These are phyloP conservation scores for Saccharomycopsis fermentans DNA, from an alignment of 805 yeast genomes.

Conservation along the genomic window DNA sequence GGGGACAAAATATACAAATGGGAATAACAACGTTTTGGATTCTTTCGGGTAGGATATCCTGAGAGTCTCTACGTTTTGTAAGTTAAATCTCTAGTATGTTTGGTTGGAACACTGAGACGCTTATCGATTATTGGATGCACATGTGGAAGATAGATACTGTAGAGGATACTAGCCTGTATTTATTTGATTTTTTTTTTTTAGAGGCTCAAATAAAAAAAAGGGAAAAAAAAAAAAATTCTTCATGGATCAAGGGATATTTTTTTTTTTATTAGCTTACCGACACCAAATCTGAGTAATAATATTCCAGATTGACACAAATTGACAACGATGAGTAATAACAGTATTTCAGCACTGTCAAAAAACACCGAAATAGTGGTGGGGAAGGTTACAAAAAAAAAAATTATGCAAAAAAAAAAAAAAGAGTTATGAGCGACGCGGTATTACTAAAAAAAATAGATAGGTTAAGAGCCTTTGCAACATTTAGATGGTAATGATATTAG, in stretches of 20 bases:
- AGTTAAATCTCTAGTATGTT: no score
- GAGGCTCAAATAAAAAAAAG: background rate
- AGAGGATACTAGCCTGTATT: background rate
- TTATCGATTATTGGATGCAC: no score
- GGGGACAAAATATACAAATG: no score
- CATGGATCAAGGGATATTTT: background rate
- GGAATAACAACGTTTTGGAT: no score
- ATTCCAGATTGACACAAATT: background rate
- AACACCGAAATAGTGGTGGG: background rate
- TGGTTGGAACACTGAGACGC: no score
- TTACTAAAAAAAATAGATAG: no score
- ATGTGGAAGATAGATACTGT: background rate
- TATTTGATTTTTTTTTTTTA: background rate
- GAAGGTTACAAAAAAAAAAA: background rate
- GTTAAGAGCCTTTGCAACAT: no score
- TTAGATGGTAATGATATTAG: no score
- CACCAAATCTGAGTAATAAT: background rate
- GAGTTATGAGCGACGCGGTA: no score
- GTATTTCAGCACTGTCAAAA: background rate
- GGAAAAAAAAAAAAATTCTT: background rate
- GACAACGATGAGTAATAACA: background rate
- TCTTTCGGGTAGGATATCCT: no score
- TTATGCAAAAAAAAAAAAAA: background rate
- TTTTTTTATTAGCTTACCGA: background rate
- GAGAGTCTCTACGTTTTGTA: no score